phyloP scores from a whole-genome alignment of 1,139 yeast species.

The Saccharomycopsis hybrid region DNA sequence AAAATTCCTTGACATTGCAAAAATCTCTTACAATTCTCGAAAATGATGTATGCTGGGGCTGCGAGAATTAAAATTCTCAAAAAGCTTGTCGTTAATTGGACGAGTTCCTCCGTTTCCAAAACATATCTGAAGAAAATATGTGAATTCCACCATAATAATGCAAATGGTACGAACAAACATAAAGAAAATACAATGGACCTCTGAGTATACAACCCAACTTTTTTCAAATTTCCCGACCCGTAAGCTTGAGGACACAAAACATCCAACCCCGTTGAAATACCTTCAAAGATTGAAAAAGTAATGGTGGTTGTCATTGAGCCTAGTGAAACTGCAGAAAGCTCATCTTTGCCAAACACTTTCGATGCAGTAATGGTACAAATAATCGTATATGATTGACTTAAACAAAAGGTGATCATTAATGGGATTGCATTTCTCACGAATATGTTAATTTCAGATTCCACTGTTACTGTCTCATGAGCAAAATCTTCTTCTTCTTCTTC shows the following conservation, averaged over 20 bases:
- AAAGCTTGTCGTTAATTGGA: constrained; percentile 55
- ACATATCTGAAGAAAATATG: constrained; percentile 46
- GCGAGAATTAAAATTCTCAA: constrained; percentile 64
- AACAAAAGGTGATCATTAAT: constrained; percentile 55
- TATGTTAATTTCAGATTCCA: constrained; percentile 40
- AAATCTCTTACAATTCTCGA: constrained; percentile 77
- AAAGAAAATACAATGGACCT: constrained; percentile 55
- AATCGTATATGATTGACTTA: constrained; percentile 67
- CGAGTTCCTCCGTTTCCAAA: constrained; percentile 49
- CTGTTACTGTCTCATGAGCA: constrained; percentile 41
- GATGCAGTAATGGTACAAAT: constrained; percentile 70
- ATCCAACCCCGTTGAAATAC: constrained; percentile 81
- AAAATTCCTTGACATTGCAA: constrained; percentile 90
- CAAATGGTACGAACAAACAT: constrained; percentile 54
- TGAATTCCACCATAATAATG: constrained; percentile 61
- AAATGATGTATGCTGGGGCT: constrained; percentile 78
- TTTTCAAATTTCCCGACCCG: constrained; percentile 58
- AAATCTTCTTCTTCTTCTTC: constrained; percentile 34
- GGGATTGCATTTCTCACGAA: constrained; percentile 56
- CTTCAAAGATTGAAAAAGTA: constrained; percentile 78
- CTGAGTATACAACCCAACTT: constrained; percentile 61
- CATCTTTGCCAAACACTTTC: constrained; percentile 56
- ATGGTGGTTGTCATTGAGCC: constrained; percentile 88
- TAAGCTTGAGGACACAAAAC: constrained; percentile 83
- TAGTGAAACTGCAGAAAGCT: constrained; percentile 74